Conservation (phyloP, 176 grass and related monocot genomes). For the Musa acuminata region DNA sequence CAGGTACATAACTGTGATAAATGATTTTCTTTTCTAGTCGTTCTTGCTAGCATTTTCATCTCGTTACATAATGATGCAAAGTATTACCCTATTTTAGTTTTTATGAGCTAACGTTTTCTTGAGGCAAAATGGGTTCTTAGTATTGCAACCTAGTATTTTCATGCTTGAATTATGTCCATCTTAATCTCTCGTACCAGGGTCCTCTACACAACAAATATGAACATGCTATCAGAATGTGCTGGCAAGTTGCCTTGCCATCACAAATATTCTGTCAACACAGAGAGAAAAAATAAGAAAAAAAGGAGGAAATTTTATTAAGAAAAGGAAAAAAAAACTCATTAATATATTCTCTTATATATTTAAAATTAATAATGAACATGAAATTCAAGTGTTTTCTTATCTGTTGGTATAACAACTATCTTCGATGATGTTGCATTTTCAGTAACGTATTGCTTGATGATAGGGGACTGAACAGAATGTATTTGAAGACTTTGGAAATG, state of each 20-base stretch:
- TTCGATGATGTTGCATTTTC: background rate
- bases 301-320: too few species aligned
- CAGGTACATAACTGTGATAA: conserved; percentile 31
- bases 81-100: background rate
- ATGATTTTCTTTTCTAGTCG: background rate
- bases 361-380: background rate
- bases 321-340: too few species aligned
- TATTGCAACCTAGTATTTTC: too few species aligned
- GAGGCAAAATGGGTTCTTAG: too few species aligned
- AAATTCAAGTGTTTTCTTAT: background rate
- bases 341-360: too few species aligned
- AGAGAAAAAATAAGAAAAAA: too few species aligned
- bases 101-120: background rate
- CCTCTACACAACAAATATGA: too few species aligned
- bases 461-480: conserved; percentile 26
- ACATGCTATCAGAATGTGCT: too few species aligned
- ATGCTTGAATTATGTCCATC: too few species aligned
- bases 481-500: conserved; percentile 44
- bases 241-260: too few species aligned
- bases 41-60: background rate
- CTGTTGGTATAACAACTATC: background rate
- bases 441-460: background rate
- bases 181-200: too few species aligned
- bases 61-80: background rate
- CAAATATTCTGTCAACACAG: too few species aligned